Base-by-base conservation (phyloP, 1,284 basidiomycete species). In the Cutaneotrichosporon sp. region DNA sequence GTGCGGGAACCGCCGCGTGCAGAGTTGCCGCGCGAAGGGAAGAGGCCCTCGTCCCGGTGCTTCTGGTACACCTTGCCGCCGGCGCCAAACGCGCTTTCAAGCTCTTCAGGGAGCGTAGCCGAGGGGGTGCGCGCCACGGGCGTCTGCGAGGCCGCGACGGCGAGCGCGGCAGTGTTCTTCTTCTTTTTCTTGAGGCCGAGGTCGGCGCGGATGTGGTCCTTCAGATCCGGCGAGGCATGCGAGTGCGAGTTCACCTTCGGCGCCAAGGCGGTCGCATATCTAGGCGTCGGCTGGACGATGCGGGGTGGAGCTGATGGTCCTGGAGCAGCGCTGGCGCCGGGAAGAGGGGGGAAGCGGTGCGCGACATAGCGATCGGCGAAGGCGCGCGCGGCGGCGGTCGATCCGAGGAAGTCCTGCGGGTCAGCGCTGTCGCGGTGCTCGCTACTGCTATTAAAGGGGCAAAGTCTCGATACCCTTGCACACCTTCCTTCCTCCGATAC, bases 371-470 rank as follows among this genome's bases (percentile, higher is more conserved):
- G 54, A 27, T 64, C 55, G 3, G 68, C 69, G 61, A 80, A 81
- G 14, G 68, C 36, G 59, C 75, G 75, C 0, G 76, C 69, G 3
- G 64, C 29, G 1, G 72, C 66, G 0, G 69, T 65, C 0, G 75
- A 62, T 16, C 77, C 78, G 33, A 80, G 72, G 36, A 81, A 75
- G 56, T 78, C 76, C 76, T 80, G 62, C 8, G 47, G 9, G 47
- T 50, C 6, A 50, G 47, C 47, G 25, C 13, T 14, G 45, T 13
- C 45, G 11, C 10, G 20, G 46, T 14, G 22, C 22, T 25, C 13
- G 24, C 11, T 33, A 18, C n/a, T n/a, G n/a, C n/a, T n/a, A n/a
- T n/a, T n/a, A n/a, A n/a, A n/a, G n/a, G n/a, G n/a, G n/a, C n/a
- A n/a, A n/a, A n/a, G n/a, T n/a, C n/a, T n/a, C n/a, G n/a, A n/a